Evolutionary conservation across 2,329 filamentous ascomycete species (phyloP), one percentile per base, ranked within the genome.

Genomic region (Trichoderma afroharzianum): DNA sequence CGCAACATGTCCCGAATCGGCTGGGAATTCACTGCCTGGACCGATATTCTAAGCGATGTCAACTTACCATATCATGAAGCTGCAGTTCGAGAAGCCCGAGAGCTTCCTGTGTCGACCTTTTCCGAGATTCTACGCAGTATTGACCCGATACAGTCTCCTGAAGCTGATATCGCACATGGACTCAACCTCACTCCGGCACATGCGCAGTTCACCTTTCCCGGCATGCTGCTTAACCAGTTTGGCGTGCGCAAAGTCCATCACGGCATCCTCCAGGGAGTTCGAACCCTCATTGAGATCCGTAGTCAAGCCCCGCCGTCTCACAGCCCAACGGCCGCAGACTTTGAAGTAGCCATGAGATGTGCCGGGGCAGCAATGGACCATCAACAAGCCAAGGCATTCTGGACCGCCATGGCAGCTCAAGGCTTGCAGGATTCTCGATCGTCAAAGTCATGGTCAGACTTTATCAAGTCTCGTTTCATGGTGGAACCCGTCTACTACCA

Each of bases 111-210:
- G 2, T 82, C 85, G 1, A 85, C 85, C 1, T 90, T 94, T 76
- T 88, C 89, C 1, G 89, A 92, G 73, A 85, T 92, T 11, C 78
- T 95, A 33, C 85, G 86, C 39, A 83, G 85, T 6, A 79, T 94
- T 9, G 89, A 92, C 71, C 91, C 92, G 0, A 76, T 87, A 5
- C 76, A 79, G 26, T 80, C 89, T 21, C 77, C 80, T 24, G 79
- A 85, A 14, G 77, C 88, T 24, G 90, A 91, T 77, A 78, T 83
- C 4, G 80, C 81, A 12, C 77, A 84, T 43, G 81, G 83, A 18
- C 72, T 85, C 21, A 73, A 76, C 18, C 78, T 87, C 66, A 74
- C 79, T 4, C 71, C 75, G 15, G 85, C 79, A 74, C 85, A 82
- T 76, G 81, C 79, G 7, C 78, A 82, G 33, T 79, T 80, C 68